Percentiles rank a stretch among this genome's conserved stretches.
These are phyloP conservation scores for Botrytis paeoniae DNA, from an alignment of 2,329 filamentous ascomycete genomes.

Conservation along the genomic window DNA sequence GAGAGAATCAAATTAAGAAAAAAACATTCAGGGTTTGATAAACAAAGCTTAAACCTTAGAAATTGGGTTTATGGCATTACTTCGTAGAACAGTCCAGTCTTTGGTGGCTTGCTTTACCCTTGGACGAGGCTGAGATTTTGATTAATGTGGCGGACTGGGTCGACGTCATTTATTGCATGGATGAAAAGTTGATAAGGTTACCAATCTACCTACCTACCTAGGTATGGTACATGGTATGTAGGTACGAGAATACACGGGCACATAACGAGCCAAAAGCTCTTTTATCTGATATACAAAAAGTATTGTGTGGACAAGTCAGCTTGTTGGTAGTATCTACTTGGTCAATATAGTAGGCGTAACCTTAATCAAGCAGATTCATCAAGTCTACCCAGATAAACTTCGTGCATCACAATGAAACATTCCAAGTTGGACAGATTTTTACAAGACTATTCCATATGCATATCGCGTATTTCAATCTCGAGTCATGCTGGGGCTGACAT, in stretches of 20 bases:
- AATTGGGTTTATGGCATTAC: neutral
- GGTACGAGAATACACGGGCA: too few relatives aligned
- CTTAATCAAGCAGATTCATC: neutral
- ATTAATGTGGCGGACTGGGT: neutral
- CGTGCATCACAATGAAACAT: neutral
- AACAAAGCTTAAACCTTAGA: neutral
- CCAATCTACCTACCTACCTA: neutral
- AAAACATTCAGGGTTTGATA: neutral
- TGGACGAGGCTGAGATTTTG: neutral
- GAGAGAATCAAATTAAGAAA: neutral
- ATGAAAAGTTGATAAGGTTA: neutral
- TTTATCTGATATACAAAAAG: too few relatives aligned
- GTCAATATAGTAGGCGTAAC: too few relatives aligned
- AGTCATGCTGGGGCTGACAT: neutral
- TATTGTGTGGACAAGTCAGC: neutral
- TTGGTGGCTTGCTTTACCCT: neutral
- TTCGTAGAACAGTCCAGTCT: neutral
- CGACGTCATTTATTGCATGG: neutral
- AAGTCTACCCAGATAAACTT: neutral
- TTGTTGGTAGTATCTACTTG: neutral
- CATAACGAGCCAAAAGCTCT: too few relatives aligned
- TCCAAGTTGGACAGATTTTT: neutral
- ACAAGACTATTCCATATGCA: neutral
- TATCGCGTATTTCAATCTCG: neutral
- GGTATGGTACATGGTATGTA: neutral